Evolutionary conservation across 345 rosid genomes (phyloP), one percentile per base, ranked within the genome.

Genomic region (Arabis alpina): DNA sequence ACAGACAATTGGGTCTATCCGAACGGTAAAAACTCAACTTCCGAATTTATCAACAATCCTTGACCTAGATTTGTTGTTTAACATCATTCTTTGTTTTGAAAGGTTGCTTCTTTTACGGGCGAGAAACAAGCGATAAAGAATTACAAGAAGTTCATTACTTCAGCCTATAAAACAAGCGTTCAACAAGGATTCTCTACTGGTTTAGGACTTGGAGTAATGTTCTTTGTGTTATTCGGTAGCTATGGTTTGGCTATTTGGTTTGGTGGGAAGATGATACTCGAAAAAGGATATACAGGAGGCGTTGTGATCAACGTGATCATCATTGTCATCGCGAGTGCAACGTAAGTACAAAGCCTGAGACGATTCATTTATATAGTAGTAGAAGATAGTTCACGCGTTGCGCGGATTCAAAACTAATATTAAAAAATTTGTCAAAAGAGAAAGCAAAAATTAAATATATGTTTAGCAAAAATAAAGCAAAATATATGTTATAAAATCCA

Each of bases 71-170:
- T 41, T 32, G 44, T 44, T 32, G 13, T 15, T 61, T 12, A 23
- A 5, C 37, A 24, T 36, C 40, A 3, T 19, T 9, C 23, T 60
- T 37, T 32, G 13, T 57, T 57, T 45, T 5, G 16, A 14, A 14
- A 91, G 97, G 97, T 91, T 45, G 95, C 87, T 27, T 82, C 92
- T 10, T 91, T 85, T 72, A 90, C 94, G 4, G 92, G 93, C 63
- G 94, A 90, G 83, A 86, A 83, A 73, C 81, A 64, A 75, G 88
- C 96, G 6, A 74, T 84, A 2, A 50, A 58, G 8, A 62, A 30
- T 59, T 88, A 86, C 76, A 82, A 81, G 32, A 77, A 82, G 70
- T 80, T 71, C 67, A 82, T 90, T 7, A 77, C 67, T 5, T 61
- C 78, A 25, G 93, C 93, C 4, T 86, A 90, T 51, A 82, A 65